Conservation (phyloP, 75 land plant genomes). For the Adiantum capillusveneris region DNA sequence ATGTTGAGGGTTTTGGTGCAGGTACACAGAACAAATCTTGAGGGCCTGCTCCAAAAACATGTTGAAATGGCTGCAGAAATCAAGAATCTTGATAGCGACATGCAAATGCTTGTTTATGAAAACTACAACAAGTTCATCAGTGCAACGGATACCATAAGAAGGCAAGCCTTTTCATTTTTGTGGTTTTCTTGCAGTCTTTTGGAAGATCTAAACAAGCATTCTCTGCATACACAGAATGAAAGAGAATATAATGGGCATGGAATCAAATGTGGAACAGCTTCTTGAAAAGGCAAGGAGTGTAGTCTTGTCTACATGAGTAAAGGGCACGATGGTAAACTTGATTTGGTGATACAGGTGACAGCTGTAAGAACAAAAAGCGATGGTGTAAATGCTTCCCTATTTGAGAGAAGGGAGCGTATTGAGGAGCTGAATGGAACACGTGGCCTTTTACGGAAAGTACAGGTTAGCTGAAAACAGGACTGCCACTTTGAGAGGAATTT, state of each 20-base stretch:
- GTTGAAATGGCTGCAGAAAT: conserved; percentile 99
- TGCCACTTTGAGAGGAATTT: background rate
- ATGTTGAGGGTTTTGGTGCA: conserved; percentile 13
- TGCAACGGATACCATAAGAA: conserved; percentile 95
- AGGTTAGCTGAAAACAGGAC: conserved; percentile 62
- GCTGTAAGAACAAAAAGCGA: conserved; percentile 60
- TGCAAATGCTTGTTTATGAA: conserved; percentile 97
- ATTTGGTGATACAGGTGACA: conserved; percentile 10
- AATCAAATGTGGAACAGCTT: conserved; percentile 89
- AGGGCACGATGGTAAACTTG: background rate
- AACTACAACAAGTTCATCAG: conserved; percentile 98
- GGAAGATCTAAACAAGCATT: too few species aligned
- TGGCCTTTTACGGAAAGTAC: conserved; percentile 92
- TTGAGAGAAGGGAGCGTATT: conserved; percentile 87
- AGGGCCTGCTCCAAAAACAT: conserved; percentile 77
- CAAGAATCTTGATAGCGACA: conserved; percentile 89
- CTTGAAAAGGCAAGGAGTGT: conserved; percentile 63
- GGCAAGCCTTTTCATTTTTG: conserved; percentile 43
- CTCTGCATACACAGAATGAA: conserved; percentile 94
- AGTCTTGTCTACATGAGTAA: too few species aligned
- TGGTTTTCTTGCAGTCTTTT: too few species aligned
- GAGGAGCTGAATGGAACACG: conserved; percentile 91
- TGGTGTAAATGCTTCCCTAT: conserved; percentile 84
- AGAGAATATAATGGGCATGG: conserved; percentile 92
- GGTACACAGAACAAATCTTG: conserved; percentile 69